phyloP scores from a whole-genome alignment of 345 rosid genomes.

The Adansonia digitata region DNA sequence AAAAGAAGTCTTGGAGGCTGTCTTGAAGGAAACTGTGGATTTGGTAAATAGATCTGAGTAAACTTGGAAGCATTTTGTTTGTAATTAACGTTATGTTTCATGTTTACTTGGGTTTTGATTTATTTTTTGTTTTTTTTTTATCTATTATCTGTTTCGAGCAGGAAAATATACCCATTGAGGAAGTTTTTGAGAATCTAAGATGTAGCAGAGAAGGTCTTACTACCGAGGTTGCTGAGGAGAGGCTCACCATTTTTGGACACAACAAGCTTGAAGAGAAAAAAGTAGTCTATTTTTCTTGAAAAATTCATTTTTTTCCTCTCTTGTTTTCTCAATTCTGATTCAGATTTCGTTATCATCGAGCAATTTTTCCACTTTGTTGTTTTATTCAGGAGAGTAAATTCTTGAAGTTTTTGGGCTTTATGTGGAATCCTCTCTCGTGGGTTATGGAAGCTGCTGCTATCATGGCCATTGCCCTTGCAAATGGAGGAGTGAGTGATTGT shows the following conservation, averaged over 20 bases:
- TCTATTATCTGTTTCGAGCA: constrained; percentile 25
- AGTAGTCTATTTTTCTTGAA: constrained; percentile 22
- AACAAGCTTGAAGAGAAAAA: constrained; percentile 94
- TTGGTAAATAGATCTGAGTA: constrained; percentile 80
- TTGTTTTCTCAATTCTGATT: constrained; percentile 8
- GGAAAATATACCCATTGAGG: constrained; percentile 98
- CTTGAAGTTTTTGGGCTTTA: constrained; percentile 80
- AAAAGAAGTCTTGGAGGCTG: constrained; percentile 80
- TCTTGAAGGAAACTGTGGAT: constrained; percentile 93
- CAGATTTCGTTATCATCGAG: constrained; percentile 6
- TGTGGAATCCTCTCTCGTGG: constrained; percentile 99
- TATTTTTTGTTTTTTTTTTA: not conserved
- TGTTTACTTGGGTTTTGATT: constrained; percentile 4
- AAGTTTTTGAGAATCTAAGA: constrained; percentile 89
- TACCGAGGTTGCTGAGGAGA: constrained; percentile 70
- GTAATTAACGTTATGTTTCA: constrained; percentile 2
- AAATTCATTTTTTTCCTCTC: not conserved
- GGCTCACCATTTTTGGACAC: constrained; percentile 83
- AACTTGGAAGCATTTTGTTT: constrained; percentile 19
- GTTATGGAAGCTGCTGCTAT: constrained; percentile 99
- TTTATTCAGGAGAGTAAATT: constrained; percentile 75
- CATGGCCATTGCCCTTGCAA: constrained; percentile 98
- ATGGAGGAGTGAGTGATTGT: constrained; percentile 79
- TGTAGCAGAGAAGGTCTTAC: constrained; percentile 89
- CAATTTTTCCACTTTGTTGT: constrained; percentile 2